Conservation (phyloP, 2,329 filamentous ascomycete genomes). For the Cercospora sojina region DNA sequence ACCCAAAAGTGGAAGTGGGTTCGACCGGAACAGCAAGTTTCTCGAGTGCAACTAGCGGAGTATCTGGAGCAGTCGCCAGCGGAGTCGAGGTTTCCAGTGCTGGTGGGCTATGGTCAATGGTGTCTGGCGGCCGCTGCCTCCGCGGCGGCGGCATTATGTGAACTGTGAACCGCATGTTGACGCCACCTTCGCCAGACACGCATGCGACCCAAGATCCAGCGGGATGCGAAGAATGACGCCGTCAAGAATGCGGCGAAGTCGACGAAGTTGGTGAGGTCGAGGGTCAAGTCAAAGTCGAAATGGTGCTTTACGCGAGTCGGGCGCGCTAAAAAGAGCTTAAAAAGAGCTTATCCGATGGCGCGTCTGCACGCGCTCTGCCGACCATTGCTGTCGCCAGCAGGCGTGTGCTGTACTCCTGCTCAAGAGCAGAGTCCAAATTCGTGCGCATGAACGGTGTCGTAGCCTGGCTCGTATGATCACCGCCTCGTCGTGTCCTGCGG, state of each 20-base stretch:
- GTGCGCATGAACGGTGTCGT: background rate
- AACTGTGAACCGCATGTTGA: constrained; percentile 12
- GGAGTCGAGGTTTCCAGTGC: background rate
- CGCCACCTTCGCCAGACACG: background rate
- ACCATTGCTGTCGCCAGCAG: background rate
- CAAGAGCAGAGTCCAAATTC: background rate
- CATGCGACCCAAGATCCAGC: background rate
- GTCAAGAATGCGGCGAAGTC: background rate
- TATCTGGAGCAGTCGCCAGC: background rate
- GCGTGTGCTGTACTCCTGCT: background rate
- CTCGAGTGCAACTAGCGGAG: background rate
- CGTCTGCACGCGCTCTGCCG: background rate
- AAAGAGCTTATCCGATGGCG: background rate
- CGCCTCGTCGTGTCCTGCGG: background rate
- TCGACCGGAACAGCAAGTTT: constrained; percentile 6
- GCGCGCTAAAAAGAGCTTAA: background rate
- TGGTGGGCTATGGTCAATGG: background rate
- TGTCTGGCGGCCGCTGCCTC: constrained; percentile 6
- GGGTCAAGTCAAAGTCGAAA: background rate
- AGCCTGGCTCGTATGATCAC: background rate
- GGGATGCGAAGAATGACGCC: background rate
- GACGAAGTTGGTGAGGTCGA: background rate
- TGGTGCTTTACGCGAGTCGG: background rate
- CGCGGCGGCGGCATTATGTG: constrained; percentile 8
- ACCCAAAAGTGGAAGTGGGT: background rate